These are phyloP conservation scores for Lactuca saligna DNA, from an alignment of 129 eudicot genomes.

Conservation along the genomic window DNA sequence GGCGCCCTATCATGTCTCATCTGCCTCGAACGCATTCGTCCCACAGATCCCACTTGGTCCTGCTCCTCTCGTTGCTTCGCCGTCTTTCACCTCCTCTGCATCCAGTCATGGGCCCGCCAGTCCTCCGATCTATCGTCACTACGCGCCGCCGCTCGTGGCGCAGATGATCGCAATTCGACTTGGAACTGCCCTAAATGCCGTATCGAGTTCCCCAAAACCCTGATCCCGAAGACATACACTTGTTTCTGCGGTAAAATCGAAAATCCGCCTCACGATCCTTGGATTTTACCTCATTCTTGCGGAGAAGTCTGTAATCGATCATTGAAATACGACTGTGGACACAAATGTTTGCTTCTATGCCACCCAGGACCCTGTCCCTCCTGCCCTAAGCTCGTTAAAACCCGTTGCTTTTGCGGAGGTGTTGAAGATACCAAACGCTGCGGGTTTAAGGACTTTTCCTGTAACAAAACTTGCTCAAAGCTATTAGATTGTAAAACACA, in stretches of 20 bases:
- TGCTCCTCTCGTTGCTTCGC: conserved; percentile 82
- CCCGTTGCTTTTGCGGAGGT: conserved; percentile 76
- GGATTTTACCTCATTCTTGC: conserved; percentile 95
- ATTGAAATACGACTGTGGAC: conserved; percentile 74
- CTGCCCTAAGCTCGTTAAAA: conserved; percentile 78
- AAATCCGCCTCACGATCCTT: conserved; percentile 82
- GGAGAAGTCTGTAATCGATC: conserved; percentile 77
- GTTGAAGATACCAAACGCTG: conserved; percentile 68
- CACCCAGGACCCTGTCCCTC: conserved; percentile 99
- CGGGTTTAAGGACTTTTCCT: conserved; percentile 87
- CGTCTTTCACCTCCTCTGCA: conserved; percentile 82
- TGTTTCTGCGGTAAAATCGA: conserved; percentile 85
- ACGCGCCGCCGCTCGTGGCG: conserved; percentile 80
- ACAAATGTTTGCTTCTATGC: conserved; percentile 73
- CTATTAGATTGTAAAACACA: conserved; percentile 69
- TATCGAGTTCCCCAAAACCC: conserved; percentile 64
- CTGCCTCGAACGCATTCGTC: conserved; percentile 87
- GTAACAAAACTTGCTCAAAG: conserved; percentile 57
- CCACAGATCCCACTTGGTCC: conserved; percentile 90
- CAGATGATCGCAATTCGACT: conserved; percentile 44
- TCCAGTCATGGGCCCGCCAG: conserved; percentile 95
- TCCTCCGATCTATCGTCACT: conserved; percentile 59
- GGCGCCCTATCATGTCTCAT: conserved; percentile 98
- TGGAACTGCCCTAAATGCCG: conserved; percentile 99
- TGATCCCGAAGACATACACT: conserved; percentile 60